Percentiles rank a stretch among this genome's conserved stretches.
Evolutionary conservation across 2,329 filamentous ascomycete species (phyloP).

Genomic region (Lachnellula willkommii): DNA sequence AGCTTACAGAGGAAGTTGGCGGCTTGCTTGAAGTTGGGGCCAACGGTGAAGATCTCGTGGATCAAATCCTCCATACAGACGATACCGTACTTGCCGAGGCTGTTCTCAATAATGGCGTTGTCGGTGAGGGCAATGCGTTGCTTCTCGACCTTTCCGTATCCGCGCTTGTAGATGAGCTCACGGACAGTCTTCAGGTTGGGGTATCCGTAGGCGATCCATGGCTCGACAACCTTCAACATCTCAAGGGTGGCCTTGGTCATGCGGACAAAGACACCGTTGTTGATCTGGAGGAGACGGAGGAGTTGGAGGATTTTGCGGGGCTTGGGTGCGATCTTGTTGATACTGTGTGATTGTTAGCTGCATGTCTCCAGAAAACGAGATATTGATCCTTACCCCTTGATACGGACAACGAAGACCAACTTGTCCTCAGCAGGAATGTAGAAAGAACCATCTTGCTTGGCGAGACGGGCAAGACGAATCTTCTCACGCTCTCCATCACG

Average conservation of each 20-base stretch:
- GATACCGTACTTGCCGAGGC: conserved; percentile 96
- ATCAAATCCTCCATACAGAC: conserved; percentile 99
- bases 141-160: conserved; percentile 98
- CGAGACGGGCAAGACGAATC: conserved; percentile 82
- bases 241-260: conserved; percentile 96
- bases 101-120: conserved; percentile 96
- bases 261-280: conserved; percentile 98
- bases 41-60: conserved; percentile 98
- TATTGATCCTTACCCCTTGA: conserved; percentile 71
- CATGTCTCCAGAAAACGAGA: conserved; percentile 5
- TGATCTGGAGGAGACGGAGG: conserved; percentile 99
- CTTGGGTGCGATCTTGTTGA: conserved; percentile 99
- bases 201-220: conserved; percentile 98
- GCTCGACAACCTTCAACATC: conserved; percentile 98
- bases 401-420: conserved; percentile 95
- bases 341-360: conserved; percentile 51
- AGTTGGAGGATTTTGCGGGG: conserved; percentile 99
- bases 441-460: conserved; percentile 89
- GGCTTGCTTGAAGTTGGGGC: conserved; percentile 99
- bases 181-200: conserved; percentile 99
- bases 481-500: conserved; percentile 97
- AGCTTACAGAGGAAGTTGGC: conserved; percentile 8
- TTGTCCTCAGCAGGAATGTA: conserved; percentile 93
- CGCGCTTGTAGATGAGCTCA: conserved; percentile 99
- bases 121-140: conserved; percentile 94